These are phyloP conservation scores for Solanum appendiculatum DNA, from an alignment of 257 asterid species.

Conservation along the genomic window DNA sequence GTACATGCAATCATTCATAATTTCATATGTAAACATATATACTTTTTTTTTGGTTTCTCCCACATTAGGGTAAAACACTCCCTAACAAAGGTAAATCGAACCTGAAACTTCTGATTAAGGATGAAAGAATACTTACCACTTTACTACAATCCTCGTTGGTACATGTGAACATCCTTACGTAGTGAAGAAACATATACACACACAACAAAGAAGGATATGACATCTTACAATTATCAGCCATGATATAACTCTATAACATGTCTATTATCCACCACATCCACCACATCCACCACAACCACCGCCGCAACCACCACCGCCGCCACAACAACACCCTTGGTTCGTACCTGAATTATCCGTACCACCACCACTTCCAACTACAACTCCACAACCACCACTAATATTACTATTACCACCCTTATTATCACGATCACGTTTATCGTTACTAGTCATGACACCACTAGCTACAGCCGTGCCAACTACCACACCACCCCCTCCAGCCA, in stretches of 20 bases:
- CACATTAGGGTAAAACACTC: too few relatives aligned
- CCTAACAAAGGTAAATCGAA: too few relatives aligned
- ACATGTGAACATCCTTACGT: too few relatives aligned
- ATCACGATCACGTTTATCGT: background rate
- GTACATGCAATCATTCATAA: too few relatives aligned
- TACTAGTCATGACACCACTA: background rate
- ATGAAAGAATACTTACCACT: too few relatives aligned
- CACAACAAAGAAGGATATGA: too few relatives aligned
- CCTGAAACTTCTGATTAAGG: too few relatives aligned
- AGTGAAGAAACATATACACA: too few relatives aligned
- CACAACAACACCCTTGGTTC: background rate
- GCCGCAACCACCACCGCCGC: background rate
- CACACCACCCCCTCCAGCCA: constrained; percentile 20
- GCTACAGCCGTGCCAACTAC: constrained; percentile 17
- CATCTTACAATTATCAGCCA: background rate
- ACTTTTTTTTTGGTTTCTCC: too few relatives aligned
- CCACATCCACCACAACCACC: constrained; percentile 1
- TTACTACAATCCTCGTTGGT: too few relatives aligned
- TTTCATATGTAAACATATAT: too few relatives aligned
- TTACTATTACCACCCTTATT: background rate
- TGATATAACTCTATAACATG: background rate
- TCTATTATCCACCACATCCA: background rate
- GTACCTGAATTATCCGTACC: background rate
- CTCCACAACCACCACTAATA: background rate
- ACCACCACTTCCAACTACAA: background rate